Percentiles rank a stretch among this genome's conserved stretches.
Evolutionary conservation across 2,329 filamentous ascomycete genomes (phyloP).

Genomic region (Ophiostoma tasmaniense): DNA sequence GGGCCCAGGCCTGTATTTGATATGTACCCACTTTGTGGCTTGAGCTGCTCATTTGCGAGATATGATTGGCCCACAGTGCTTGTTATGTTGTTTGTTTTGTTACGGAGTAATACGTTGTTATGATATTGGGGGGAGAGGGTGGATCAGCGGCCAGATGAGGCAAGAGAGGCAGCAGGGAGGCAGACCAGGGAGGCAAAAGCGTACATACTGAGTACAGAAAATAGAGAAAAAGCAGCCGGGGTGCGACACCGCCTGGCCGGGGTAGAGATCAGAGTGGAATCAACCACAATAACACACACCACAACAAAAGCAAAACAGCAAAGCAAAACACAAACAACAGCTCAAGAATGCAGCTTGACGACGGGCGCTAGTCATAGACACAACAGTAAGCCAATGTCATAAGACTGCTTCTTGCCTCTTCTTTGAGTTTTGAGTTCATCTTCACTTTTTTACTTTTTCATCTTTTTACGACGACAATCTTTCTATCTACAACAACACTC

Average conservation of each 20-base stretch:
- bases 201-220: no score
- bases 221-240: not conserved
- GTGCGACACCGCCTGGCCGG: slow-evolving; percentile 12
- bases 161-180: not conserved
- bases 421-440: not conserved
- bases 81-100: slow-evolving; percentile 19
- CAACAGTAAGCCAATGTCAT: not conserved
- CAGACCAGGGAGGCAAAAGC: not conserved
- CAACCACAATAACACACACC: slow-evolving; percentile 8
- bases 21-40: slow-evolving; percentile 17
- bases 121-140: not conserved
- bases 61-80: slow-evolving; percentile 18
- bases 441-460: not conserved
- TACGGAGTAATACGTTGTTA: not conserved
- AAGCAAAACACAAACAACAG: slow-evolving; percentile 4
- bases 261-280: not conserved
- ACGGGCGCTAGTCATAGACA: slow-evolving; percentile 1
- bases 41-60: not conserved
- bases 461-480: not conserved
- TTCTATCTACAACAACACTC: no score
- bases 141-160: slow-evolving; percentile 6
- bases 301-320: slow-evolving; percentile 2
- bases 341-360: slow-evolving; percentile 15
- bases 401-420: not conserved
- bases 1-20: slow-evolving; percentile 2